These are phyloP conservation scores for Brassica balearica DNA, from an alignment of 441 rosid species.

Conservation along the genomic window DNA sequence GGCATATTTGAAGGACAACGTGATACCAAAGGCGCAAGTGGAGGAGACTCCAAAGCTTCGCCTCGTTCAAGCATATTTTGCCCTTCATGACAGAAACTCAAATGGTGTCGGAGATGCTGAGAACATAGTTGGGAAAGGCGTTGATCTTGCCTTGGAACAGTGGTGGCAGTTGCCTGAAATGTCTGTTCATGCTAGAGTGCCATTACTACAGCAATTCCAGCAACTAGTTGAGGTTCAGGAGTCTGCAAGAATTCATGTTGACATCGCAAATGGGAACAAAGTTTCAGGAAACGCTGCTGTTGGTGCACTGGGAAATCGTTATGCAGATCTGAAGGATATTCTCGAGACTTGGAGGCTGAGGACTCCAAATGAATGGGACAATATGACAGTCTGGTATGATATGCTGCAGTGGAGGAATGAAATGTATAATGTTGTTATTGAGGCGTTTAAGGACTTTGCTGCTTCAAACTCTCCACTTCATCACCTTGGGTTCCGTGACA, in stretches of 20 bases:
- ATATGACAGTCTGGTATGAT: slow-evolving; percentile 97
- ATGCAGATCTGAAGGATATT: slow-evolving; percentile 84
- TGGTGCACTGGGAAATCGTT: slow-evolving; percentile 49
- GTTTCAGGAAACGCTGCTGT: slow-evolving; percentile 52
- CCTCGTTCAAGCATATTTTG: slow-evolving; percentile 88
- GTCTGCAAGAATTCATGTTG: slow-evolving; percentile 88
- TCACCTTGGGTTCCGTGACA: slow-evolving; percentile 98
- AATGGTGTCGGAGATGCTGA: slow-evolving; percentile 95
- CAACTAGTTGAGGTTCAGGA: slow-evolving; percentile 99
- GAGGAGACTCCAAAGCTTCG: slow-evolving; percentile 99
- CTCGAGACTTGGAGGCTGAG: slow-evolving; percentile 98
- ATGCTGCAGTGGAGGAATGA: slow-evolving; percentile 99
- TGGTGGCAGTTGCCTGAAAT: slow-evolving; percentile 99
- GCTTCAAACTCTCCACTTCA: slow-evolving; percentile 85
- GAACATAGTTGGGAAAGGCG: slow-evolving; percentile 89
- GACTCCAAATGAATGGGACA: slow-evolving; percentile 99
- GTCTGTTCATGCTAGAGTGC: slow-evolving; percentile 97
- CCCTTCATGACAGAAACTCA: slow-evolving; percentile 87
- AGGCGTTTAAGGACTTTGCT: slow-evolving; percentile 89
- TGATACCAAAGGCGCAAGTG: slow-evolving; percentile 97
- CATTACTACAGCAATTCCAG: slow-evolving; percentile 97
- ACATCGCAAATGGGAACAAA: slow-evolving; percentile 94
- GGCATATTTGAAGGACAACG: slow-evolving; percentile 96
- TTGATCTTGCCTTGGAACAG: slow-evolving; percentile 94
- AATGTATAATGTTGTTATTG: slow-evolving; percentile 94